Conservation (phyloP, 2,329 filamentous ascomycete species). For the Trichoderma citrinoviride region DNA sequence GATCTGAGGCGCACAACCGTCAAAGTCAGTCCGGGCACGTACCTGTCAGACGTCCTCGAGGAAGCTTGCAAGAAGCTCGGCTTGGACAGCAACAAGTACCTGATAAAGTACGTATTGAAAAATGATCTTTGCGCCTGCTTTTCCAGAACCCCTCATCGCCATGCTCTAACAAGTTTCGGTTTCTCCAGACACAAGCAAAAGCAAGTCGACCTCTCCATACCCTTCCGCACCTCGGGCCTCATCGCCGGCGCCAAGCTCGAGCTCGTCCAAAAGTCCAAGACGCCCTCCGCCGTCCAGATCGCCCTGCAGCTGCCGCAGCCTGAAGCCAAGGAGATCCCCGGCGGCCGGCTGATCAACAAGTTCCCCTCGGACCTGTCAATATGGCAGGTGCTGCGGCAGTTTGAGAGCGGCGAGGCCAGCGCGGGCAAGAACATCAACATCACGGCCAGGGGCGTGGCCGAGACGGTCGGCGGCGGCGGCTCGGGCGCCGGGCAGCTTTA, state of each 20-base stretch:
- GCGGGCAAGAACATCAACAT: constrained; percentile 68
- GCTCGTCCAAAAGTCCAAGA: constrained; percentile 81
- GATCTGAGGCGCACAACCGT: constrained; percentile 74
- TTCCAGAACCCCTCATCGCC: background rate
- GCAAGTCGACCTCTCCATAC: constrained; percentile 77
- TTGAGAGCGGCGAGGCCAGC: constrained; percentile 72
- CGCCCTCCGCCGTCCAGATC: constrained; percentile 80
- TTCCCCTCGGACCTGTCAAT: constrained; percentile 84
- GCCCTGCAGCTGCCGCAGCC: constrained; percentile 80
- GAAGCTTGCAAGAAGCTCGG: constrained; percentile 85
- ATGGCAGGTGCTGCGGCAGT: constrained; percentile 87
- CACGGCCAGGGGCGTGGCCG: constrained; percentile 75
- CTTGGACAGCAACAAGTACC: constrained; percentile 68
- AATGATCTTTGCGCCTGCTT: background rate
- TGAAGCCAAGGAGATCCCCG: constrained; percentile 61
- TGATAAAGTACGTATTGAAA: constrained; percentile 65
- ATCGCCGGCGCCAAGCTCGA: constrained; percentile 86
- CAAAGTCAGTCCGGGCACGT: constrained; percentile 78
- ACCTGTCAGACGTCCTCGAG: constrained; percentile 79
- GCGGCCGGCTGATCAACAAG: constrained; percentile 73
- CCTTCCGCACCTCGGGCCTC: constrained; percentile 80
- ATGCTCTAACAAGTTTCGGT: background rate
- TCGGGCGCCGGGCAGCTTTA: constrained; percentile 70
- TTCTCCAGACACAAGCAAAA: constrained; percentile 74
- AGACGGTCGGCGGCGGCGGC: constrained; percentile 51